A percentile compares a stretch with the other conserved stretches of the same genome.
These are phyloP conservation scores for Chaetomiaceae sp. DNA, from an alignment of 2,329 filamentous ascomycete genomes.

Conservation along the genomic window DNA sequence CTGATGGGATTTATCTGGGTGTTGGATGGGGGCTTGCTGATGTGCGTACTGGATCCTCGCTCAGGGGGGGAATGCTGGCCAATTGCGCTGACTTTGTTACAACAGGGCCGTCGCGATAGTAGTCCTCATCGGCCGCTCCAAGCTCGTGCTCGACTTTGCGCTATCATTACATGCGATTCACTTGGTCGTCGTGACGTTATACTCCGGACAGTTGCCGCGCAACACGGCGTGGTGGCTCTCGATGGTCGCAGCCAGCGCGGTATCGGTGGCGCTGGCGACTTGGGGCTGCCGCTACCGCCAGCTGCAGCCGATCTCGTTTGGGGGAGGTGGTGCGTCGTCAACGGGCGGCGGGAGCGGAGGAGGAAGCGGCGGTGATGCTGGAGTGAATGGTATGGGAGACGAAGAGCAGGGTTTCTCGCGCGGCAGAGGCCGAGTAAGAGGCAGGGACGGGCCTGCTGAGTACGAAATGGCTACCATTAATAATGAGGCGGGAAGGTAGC, in stretches of 20 bases:
- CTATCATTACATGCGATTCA: conserved; percentile 60
- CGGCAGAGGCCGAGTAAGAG: conserved; percentile 49
- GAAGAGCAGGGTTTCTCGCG: conserved; percentile 49
- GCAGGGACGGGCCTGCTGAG: conserved; percentile 52
- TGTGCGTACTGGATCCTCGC: conserved; percentile 34
- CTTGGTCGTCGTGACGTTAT: conserved; percentile 55
- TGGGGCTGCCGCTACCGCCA: conserved; percentile 93
- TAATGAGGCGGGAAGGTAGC: conserved; percentile 1
- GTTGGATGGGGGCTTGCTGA: conserved; percentile 50
- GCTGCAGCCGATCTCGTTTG: conserved; percentile 82
- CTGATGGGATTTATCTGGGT: conserved; percentile 55
- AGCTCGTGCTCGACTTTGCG: conserved; percentile 92
- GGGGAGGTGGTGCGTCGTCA: conserved; percentile 46
- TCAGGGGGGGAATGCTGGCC: neutral
- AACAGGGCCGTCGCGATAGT: conserved; percentile 77
- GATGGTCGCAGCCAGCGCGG: conserved; percentile 44
- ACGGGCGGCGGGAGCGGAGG: conserved; percentile 34
- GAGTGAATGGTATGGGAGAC: conserved; percentile 30
- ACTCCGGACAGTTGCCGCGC: conserved; percentile 69
- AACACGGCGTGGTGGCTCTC: conserved; percentile 82
- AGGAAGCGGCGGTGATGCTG: conserved; percentile 21
- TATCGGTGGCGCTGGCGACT: conserved; percentile 62
- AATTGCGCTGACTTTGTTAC: neutral
- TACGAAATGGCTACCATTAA: conserved; percentile 61
- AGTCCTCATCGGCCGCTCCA: conserved; percentile 78